A percentile compares a stretch with the other conserved stretches of the same genome.
These are phyloP conservation scores for Blastomyces parvus DNA, from an alignment of 2,329 filamentous ascomycete species.

Conservation along the genomic window DNA sequence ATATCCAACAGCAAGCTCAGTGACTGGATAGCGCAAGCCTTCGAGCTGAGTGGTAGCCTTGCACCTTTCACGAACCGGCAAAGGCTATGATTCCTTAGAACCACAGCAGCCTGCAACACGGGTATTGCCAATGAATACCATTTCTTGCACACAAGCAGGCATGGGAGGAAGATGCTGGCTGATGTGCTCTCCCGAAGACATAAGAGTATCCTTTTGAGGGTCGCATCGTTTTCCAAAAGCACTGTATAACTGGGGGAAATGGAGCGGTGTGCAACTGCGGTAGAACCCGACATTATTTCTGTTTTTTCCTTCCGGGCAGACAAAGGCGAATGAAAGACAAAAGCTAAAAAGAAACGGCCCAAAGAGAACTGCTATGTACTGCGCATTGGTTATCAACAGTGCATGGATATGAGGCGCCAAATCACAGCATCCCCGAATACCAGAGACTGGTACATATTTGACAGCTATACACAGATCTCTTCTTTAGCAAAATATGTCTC, in stretches of 20 bases:
- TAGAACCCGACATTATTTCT: not conserved
- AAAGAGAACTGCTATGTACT: not conserved
- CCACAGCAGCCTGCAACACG: not conserved
- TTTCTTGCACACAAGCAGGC: slow-evolving; percentile 8
- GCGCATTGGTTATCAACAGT: not conserved
- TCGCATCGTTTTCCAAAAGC: not conserved
- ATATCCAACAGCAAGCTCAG: slow-evolving; percentile 8
- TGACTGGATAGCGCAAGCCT: slow-evolving; percentile 2
- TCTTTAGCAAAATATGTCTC: not conserved
- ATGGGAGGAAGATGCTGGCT: slow-evolving; percentile 5
- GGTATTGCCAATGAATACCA: slow-evolving; percentile 5
- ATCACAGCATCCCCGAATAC: not conserved
- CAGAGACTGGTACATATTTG: not conserved
- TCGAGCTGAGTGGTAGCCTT: not conserved
- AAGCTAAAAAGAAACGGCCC: not conserved
- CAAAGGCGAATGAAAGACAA: too few relatives aligned
- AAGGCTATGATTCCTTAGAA: slow-evolving; percentile 2
- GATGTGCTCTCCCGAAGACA: slow-evolving; percentile 7
- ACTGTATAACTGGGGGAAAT: not conserved
- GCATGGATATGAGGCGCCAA: slow-evolving; percentile 1
- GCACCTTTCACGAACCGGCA: not conserved
- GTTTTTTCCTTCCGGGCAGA: not conserved
- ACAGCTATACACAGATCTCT: not conserved
- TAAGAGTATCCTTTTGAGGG: slow-evolving; percentile 3
- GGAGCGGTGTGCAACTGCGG: not conserved